phyloP scores from a whole-genome alignment of 768 basidiomycete genomes.

The Strobilomyces dryophilus region DNA sequence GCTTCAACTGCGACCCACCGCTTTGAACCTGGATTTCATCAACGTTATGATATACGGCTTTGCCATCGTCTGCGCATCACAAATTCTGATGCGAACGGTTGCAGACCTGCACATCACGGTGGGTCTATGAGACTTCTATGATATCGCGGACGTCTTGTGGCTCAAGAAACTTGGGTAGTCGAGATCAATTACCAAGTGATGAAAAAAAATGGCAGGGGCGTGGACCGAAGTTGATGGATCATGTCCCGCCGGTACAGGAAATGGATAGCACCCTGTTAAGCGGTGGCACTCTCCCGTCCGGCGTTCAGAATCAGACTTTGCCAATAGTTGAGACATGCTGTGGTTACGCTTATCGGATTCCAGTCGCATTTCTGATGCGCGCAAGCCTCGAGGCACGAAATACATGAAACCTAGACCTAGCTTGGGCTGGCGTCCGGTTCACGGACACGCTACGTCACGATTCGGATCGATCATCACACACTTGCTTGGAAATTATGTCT shows the following conservation, averaged over 20 bases:
- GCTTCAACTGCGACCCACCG: too few species aligned
- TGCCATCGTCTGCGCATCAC: slow-evolving; percentile 41
- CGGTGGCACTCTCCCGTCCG: not conserved
- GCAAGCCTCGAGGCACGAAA: not conserved
- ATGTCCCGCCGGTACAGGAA: not conserved
- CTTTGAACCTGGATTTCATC: too few species aligned
- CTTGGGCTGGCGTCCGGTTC: not conserved
- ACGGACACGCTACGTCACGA: not conserved
- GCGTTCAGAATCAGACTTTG: not conserved
- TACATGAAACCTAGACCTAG: not conserved
- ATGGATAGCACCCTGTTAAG: too few species aligned
- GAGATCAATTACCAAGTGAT: slow-evolving; percentile 17
- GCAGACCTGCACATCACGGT: slow-evolving; percentile 42
- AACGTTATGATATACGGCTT: slow-evolving; percentile 53
- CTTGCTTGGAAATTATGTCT: not conserved
- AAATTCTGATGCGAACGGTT: slow-evolving; percentile 41
- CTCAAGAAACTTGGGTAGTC: slow-evolving; percentile 31
- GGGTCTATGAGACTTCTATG: slow-evolving; percentile 38
- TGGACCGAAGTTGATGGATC: not conserved
- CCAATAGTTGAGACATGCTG: not conserved
- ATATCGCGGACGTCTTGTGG: slow-evolving; percentile 36
- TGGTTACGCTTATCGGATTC: not conserved
- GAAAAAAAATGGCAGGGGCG: not conserved
- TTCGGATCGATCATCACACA: not conserved
- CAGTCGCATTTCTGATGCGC: not conserved